A percentile compares a stretch with the other conserved stretches of the same genome.
These are phyloP conservation scores for Cryptomeria japonica DNA, from an alignment of 75 land plant species.

Conservation along the genomic window DNA sequence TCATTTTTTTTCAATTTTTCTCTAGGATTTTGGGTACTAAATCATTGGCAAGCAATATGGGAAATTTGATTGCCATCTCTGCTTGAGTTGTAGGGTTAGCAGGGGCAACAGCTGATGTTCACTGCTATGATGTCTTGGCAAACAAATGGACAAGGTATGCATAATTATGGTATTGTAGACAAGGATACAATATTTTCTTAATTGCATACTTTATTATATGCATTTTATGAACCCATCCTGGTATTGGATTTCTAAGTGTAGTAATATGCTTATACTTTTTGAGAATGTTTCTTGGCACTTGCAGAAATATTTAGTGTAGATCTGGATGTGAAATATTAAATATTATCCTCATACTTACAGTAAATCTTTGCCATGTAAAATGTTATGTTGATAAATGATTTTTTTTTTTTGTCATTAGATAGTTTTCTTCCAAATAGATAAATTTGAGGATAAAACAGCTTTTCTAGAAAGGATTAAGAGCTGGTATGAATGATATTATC, in stretches of 20 bases:
- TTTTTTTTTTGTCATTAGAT: not conserved
- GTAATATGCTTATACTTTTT: not conserved
- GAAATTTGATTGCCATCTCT: not conserved
- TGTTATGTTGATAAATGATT: not conserved
- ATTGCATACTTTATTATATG: not conserved
- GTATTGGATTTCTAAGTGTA: not conserved
- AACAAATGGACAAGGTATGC: slow-evolving; percentile 57
- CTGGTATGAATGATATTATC: not conserved
- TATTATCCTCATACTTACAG: not conserved
- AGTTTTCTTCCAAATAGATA: not conserved
- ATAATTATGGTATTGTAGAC: not conserved
- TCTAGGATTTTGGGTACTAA: not conserved
- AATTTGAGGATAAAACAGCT: not conserved
- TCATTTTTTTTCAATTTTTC: not conserved
- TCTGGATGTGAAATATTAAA: not conserved
- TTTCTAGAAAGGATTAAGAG: not conserved
- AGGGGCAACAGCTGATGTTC: slow-evolving; percentile 68
- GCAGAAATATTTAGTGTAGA: not conserved
- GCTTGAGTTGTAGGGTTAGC: slow-evolving; percentile 39
- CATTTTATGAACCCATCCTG: not conserved
- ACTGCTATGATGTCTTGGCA: slow-evolving; percentile 47
- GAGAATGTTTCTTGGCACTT: not conserved
- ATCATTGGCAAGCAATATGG: not conserved
- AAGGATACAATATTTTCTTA: not conserved
- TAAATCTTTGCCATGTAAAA: not conserved